Percentiles rank a stretch among this genome's conserved stretches.
phyloP scores from a whole-genome alignment of 1,284 basidiomycete genomes.

The Ustilago hordei region DNA sequence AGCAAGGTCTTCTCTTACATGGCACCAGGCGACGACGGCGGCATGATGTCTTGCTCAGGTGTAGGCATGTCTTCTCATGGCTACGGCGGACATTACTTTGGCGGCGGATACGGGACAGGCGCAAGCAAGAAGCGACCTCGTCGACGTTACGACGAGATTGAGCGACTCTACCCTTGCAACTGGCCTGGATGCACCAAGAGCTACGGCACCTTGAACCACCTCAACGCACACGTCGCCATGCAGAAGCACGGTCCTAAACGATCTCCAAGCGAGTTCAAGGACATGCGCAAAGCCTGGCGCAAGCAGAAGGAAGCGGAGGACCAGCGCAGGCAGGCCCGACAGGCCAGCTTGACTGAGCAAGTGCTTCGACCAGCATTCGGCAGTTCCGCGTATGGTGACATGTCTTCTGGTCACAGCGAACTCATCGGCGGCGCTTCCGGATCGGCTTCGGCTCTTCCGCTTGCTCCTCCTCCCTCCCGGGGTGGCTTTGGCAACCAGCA shows the following conservation, averaged over 20 bases:
- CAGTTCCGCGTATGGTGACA: conserved; percentile 16
- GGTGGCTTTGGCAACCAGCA: conserved; percentile 22
- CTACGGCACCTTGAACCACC: conserved; percentile 88
- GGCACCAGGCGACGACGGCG: conserved; percentile 37
- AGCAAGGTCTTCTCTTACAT: conserved; percentile 60
- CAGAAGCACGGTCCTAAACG: conserved; percentile 88
- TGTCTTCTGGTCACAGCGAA: conserved; percentile 10
- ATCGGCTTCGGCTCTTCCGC: conserved; percentile 19
- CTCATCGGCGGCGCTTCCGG: conserved; percentile 10
- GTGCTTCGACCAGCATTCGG: conserved; percentile 23
- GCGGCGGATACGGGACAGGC: conserved; percentile 28
- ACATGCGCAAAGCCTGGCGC: conserved; percentile 93
- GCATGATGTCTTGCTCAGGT: conserved; percentile 15
- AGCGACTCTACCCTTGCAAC: conserved; percentile 85
- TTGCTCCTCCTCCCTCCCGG: conserved; percentile 27
- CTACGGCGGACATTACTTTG: conserved; percentile 42
- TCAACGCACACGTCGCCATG: conserved; percentile 92
- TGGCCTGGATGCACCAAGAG: conserved; percentile 85
- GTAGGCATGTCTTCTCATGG: conserved; percentile 19
- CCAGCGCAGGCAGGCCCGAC: conserved; percentile 52
- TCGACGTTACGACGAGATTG: conserved; percentile 74
- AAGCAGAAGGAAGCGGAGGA: conserved; percentile 85
- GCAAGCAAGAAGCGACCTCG: conserved; percentile 60
- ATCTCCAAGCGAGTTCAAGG: conserved; percentile 92
- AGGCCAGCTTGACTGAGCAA: conserved; percentile 20